These are phyloP conservation scores for Vaccinium vitisidaea DNA, from an alignment of 148 eudicot genomes.

Conservation along the genomic window DNA sequence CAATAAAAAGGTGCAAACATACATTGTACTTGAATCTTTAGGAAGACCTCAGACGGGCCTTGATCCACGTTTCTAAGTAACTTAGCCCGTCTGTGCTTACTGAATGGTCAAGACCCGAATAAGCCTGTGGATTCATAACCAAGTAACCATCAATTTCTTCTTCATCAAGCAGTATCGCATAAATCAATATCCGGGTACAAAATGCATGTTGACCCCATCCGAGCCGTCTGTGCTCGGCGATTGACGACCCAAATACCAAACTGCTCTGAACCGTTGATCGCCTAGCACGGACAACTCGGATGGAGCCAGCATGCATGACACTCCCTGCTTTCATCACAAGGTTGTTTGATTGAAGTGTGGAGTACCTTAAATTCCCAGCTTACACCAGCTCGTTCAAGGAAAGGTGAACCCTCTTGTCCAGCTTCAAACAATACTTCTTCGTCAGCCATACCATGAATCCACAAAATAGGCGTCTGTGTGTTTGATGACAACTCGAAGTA, in stretches of 20 bases:
- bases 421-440: slow-evolving; percentile 88
- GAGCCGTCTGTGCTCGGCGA: too few relatives aligned
- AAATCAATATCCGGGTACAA: too few relatives aligned
- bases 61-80: slow-evolving; percentile 79
- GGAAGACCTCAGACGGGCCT: slow-evolving; percentile 60
- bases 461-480: slow-evolving; percentile 82
- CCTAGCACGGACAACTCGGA: too few relatives aligned
- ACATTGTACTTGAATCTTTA: slow-evolving; percentile 10
- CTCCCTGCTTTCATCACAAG: not conserved
- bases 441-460: slow-evolving; percentile 92
- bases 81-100: slow-evolving; percentile 60
- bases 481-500: slow-evolving; percentile 11
- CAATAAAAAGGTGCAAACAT: not conserved
- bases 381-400: slow-evolving; percentile 72
- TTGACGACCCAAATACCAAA: too few relatives aligned
- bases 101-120: slow-evolving; percentile 82
- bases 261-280: too few relatives aligned
- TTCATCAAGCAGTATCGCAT: too few relatives aligned
- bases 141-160: not conserved
- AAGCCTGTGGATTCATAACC: slow-evolving; percentile 50
- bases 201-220: too few relatives aligned
- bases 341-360: too few relatives aligned
- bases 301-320: too few relatives aligned
- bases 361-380: slow-evolving; percentile 92
- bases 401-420: slow-evolving; percentile 95